These are phyloP conservation scores for Saccharomycopsis vini DNA, from an alignment of 805 yeast genomes.

Conservation along the genomic window DNA sequence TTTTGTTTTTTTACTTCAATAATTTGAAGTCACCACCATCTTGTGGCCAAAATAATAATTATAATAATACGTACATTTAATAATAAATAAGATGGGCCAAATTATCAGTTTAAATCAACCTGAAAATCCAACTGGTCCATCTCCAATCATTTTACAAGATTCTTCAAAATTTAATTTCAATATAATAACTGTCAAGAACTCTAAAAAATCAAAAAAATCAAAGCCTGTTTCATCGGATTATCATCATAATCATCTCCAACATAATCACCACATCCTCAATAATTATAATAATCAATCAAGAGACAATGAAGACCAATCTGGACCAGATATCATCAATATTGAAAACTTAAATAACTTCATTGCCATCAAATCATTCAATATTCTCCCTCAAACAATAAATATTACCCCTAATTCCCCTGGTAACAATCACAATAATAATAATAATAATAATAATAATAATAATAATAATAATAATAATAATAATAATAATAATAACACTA, in stretches of 20 bases:
- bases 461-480: too few species aligned
- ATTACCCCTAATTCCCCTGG: background rate
- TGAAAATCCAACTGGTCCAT: background rate
- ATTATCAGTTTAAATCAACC: background rate
- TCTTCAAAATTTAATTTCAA: slow-evolving; percentile 7
- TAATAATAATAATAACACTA: background rate
- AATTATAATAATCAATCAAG: background rate
- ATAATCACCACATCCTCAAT: too few species aligned
- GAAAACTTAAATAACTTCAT: slow-evolving; percentile 9
- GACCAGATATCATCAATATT: slow-evolving; percentile 4
- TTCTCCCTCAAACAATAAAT: background rate
- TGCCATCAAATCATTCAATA: slow-evolving; percentile 1
- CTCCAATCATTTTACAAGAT: slow-evolving; percentile 4
- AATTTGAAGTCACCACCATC: background rate
- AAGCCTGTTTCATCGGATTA: too few species aligned
- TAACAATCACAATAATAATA: too few species aligned
- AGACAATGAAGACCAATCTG: background rate
- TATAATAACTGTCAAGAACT: background rate
- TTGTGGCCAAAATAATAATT: too few species aligned
- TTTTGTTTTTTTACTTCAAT: too few species aligned
- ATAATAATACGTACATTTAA: too few species aligned
- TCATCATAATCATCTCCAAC: too few species aligned
- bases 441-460: too few species aligned
- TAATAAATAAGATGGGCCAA: background rate
- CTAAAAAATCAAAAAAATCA: background rate